Conservation (phyloP, 441 rosid genomes). For the Daphne laureola region DNA sequence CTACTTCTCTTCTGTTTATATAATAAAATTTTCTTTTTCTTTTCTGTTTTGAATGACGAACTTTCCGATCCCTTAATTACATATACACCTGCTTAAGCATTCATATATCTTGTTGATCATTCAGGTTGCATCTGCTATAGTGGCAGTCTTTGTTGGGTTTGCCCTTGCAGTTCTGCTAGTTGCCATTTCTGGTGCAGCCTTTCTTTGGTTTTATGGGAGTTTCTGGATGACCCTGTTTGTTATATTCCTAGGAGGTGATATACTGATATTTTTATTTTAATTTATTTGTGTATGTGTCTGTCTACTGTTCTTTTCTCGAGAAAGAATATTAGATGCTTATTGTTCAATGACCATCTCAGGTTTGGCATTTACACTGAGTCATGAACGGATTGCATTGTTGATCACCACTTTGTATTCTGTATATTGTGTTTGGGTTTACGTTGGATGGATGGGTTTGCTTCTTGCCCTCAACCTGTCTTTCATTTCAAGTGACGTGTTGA, state of each 20-base stretch:
- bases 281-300: constrained; percentile 4
- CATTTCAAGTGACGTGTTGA: constrained; percentile 77
- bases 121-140: constrained; percentile 57
- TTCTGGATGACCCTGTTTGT: constrained; percentile 75
- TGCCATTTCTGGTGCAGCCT: constrained; percentile 52
- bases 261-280: constrained; percentile 31
- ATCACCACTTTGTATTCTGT: constrained; percentile 56
- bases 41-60: too few relatives aligned
- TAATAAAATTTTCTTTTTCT: not conserved
- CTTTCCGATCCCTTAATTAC: not conserved
- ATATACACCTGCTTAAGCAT: constrained; percentile 6
- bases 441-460: constrained; percentile 83
- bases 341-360: constrained; percentile 35
- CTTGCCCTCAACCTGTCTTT: constrained; percentile 81
- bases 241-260: constrained; percentile 61
- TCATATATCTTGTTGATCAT: constrained; percentile 16
- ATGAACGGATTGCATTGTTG: constrained; percentile 63
- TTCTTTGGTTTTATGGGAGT: constrained; percentile 90
- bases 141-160: constrained; percentile 60
- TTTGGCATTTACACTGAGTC: constrained; percentile 50
- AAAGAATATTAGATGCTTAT: constrained; percentile 11
- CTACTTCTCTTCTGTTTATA: constrained; percentile 8
- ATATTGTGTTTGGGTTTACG: constrained; percentile 72
- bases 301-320: constrained; percentile 9
- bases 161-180: constrained; percentile 52